Evolutionary conservation across 192 early-diverging fungal genomes (phyloP).

Genomic region (Chytriomyces confervae): DNA sequence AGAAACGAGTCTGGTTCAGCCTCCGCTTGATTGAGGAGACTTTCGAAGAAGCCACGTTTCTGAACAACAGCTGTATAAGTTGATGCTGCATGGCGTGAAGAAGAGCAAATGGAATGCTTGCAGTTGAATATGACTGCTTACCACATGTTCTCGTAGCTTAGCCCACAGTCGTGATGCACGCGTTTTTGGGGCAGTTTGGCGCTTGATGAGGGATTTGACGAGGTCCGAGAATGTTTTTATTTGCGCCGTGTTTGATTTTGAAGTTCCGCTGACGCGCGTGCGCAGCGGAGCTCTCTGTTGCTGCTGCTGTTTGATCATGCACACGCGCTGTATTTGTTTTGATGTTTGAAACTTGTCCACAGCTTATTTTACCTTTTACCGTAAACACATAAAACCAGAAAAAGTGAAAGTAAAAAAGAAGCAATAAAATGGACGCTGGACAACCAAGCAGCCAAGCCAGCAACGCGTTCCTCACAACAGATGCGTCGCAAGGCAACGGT

Average conservation of each 20-base stretch:
- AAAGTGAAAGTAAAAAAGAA: no score
- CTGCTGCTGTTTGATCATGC: no score
- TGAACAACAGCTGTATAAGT: constrained; percentile 6
- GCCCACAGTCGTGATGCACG: constrained; percentile 47
- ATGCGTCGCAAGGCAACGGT: no score
- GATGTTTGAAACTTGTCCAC: no score
- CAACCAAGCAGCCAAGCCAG: no score
- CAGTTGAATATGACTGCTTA: constrained; percentile 40
- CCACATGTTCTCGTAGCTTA: constrained; percentile 45
- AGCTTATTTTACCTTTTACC: no score
- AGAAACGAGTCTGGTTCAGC: constrained; percentile 43
- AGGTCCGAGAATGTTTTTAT: constrained; percentile 33
- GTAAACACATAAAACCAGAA: no score
- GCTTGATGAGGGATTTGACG: constrained; percentile 30
- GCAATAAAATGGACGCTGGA: no score
- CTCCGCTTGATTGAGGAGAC: constrained; percentile 48
- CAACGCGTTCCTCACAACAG: no score
- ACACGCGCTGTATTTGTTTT: no score
- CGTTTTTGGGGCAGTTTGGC: constrained; percentile 41
- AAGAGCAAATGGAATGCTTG: constrained; percentile 16
- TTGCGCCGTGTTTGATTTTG: constrained; percentile 20
- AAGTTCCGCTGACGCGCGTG: constrained; percentile 4
- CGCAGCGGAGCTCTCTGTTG: no score
- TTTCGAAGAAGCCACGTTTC: constrained; percentile 53
- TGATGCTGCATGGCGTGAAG: no score